phyloP scores from a whole-genome alignment of 169 alveolate genomes.

The Cryptosporidium parvum region DNA sequence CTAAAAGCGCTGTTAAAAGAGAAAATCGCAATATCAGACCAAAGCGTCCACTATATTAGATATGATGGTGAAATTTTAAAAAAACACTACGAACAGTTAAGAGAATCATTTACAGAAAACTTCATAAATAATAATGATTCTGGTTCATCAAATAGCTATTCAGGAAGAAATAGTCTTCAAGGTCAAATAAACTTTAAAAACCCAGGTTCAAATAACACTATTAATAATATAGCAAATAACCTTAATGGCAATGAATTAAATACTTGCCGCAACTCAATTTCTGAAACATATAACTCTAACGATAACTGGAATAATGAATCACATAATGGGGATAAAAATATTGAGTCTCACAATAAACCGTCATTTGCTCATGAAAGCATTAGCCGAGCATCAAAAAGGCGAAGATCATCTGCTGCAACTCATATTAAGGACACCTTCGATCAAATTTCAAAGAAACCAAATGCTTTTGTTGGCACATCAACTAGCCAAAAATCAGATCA shows the following conservation, averaged over 20 bases:
- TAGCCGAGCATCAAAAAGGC: conserved; percentile 21
- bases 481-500: neutral
- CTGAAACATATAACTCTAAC: neutral
- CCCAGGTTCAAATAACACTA: neutral
- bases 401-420: conserved; percentile 20
- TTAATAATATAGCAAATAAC: neutral
- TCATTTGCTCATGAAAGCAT: neutral
- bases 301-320: neutral
- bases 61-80: conserved; percentile 72
- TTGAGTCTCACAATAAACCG: conserved; percentile 11
- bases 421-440: neutral
- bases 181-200: conserved; percentile 9
- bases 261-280: neutral
- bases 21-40: conserved; percentile 69
- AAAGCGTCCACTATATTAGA: conserved; percentile 69
- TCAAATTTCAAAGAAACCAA: conserved; percentile 4
- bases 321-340: conserved; percentile 1
- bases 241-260: neutral
- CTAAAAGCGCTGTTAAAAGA: conserved; percentile 30
- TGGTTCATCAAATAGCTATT: conserved; percentile 9
- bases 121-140: neutral
- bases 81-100: conserved; percentile 50
- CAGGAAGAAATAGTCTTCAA: conserved; percentile 49
- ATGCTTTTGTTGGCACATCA: neutral
- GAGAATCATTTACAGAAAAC: conserved; percentile 51